Base-by-base conservation (phyloP, 164 flowering plant genomes). In the Chimonanthus salicifolius region DNA sequence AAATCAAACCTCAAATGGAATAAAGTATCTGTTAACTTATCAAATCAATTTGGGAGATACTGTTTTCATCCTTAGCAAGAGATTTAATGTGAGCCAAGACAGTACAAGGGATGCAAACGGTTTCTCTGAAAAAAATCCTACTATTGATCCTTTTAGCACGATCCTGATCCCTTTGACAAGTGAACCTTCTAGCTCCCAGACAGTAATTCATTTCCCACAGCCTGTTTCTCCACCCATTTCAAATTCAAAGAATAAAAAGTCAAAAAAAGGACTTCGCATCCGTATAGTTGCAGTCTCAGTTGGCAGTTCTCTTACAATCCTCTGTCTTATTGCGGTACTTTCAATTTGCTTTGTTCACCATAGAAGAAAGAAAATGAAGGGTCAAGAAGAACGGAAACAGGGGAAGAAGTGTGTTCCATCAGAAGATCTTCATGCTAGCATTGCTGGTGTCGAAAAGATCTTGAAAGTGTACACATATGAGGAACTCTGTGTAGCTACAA, bases 251-350 rank as follows among this genome's bases (percentile, higher is more conserved):
- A 13, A 4, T 33, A n/a, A 45, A 54, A 80, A 82, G 21, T 74
- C 82, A 15, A 81, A 76, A 64, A 86, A 69, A 49, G 75, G 85
- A 87, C 79, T 88, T 6, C 82, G 67, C 62, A 3, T 51, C 51
- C 51, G 86, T 5, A 92, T 88, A 11, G 76, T 83, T 45, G 89
- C 87, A 45, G 64, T 84, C 67, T 90, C 84, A 69, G 87, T 58
- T 62, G 87, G 73, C 60, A 20, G 78, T 7, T 18, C 84, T 15
- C 62, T 84, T 44, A 58, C 86, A 3, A 67, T 47, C 63, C 54
- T 77, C 43, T 67, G 62, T 46, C 80, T 68, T 18, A 7, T 47
- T 4, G 70, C 82, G 43, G 33, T 8, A 33, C 33, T 33, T 33
- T 33, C 33, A 54, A 44, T 33, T 47, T 18, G 47, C 62, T 21